Evolutionary conservation across 2,329 filamentous ascomycete genomes (phyloP).

Genomic region (Dothideomycetidae sp.): DNA sequence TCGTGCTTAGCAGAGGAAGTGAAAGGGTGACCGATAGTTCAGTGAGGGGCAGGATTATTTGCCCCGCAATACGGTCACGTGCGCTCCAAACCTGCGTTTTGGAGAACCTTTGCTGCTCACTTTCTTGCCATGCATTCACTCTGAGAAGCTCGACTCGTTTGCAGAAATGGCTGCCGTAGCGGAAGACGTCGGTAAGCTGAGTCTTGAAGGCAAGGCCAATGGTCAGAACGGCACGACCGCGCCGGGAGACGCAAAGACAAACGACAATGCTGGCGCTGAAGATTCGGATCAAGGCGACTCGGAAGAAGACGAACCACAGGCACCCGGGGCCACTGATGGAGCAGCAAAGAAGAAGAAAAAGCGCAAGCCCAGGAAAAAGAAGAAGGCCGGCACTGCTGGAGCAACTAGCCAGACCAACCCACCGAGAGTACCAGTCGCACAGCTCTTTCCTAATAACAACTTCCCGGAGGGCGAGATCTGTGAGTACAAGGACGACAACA

Average conservation of each 20-base stretch:
- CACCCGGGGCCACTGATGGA: slow-evolving; percentile 19
- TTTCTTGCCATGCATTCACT: too few species aligned
- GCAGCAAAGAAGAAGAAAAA: slow-evolving; percentile 33
- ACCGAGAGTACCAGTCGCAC: slow-evolving; percentile 32
- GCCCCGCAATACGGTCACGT: too few species aligned
- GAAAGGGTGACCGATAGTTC: too few species aligned
- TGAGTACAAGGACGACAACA: slow-evolving; percentile 31
- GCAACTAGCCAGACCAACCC: slow-evolving; percentile 31
- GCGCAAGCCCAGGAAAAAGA: slow-evolving; percentile 31
- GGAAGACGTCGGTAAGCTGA: slow-evolving; percentile 5
- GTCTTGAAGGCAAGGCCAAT: slow-evolving; percentile 13
- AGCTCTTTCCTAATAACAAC: slow-evolving; percentile 30
- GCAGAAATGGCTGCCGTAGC: slow-evolving; percentile 7
- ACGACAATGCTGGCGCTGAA: slow-evolving; percentile 20
- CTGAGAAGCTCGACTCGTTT: too few species aligned
- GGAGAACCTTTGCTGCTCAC: too few species aligned
- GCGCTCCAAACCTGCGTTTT: too few species aligned
- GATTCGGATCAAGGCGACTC: slow-evolving; percentile 25
- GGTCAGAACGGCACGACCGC: slow-evolving; percentile 12
- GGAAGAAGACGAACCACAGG: slow-evolving; percentile 25
- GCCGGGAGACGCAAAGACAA: slow-evolving; percentile 14
- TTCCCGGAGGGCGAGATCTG: slow-evolving; percentile 36
- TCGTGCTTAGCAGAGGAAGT: too few species aligned
- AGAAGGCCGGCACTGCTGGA: slow-evolving; percentile 20
- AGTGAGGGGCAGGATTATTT: too few species aligned